Percentiles rank a stretch among this genome's conserved stretches.
phyloP scores from a whole-genome alignment of 1,284 basidiomycete genomes.

The Porogramme epimiltina region DNA sequence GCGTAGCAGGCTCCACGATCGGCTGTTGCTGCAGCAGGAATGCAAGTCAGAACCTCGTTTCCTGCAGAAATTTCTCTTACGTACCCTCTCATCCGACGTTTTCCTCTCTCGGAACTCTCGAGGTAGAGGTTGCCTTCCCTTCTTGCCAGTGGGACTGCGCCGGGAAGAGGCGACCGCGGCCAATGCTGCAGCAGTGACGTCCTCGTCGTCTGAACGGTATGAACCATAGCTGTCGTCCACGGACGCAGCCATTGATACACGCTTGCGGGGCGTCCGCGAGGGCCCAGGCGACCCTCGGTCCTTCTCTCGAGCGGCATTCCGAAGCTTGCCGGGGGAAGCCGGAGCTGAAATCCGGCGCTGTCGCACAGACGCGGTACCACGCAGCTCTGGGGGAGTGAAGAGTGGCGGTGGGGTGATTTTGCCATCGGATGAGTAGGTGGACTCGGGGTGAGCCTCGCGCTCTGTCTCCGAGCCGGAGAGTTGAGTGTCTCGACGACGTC shows the following conservation, averaged over 20 bases:
- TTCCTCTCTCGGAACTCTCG: conserved; percentile 54
- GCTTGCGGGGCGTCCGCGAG: conserved; percentile 46
- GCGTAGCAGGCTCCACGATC: conserved; percentile 27
- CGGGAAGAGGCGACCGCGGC: conserved; percentile 61
- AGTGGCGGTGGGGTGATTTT: conserved; percentile 36
- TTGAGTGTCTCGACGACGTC: conserved; percentile 28
- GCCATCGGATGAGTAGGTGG: conserved; percentile 41
- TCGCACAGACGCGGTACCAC: conserved; percentile 36
- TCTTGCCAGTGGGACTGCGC: conserved; percentile 47
- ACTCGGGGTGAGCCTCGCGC: conserved; percentile 53
- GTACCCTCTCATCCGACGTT: conserved; percentile 47
- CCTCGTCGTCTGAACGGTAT: conserved; percentile 33
- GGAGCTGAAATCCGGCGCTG: conserved; percentile 55
- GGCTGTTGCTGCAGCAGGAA: conserved; percentile 3
- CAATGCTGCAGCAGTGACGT: conserved; percentile 57
- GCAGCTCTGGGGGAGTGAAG: conserved; percentile 33
- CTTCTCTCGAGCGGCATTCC: conserved; percentile 14
- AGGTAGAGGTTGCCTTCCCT: conserved; percentile 58
- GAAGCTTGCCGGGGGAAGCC: conserved; percentile 49
- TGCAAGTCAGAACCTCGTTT: neutral
- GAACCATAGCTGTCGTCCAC: conserved; percentile 21
- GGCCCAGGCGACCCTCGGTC: conserved; percentile 38
- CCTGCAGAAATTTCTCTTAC: conserved; percentile 21
- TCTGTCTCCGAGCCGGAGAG: conserved; percentile 79
- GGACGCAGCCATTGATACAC: conserved; percentile 38